phyloP scores from a whole-genome alignment of 2,329 filamentous ascomycete species.

The Arthrobotrys conoides region DNA sequence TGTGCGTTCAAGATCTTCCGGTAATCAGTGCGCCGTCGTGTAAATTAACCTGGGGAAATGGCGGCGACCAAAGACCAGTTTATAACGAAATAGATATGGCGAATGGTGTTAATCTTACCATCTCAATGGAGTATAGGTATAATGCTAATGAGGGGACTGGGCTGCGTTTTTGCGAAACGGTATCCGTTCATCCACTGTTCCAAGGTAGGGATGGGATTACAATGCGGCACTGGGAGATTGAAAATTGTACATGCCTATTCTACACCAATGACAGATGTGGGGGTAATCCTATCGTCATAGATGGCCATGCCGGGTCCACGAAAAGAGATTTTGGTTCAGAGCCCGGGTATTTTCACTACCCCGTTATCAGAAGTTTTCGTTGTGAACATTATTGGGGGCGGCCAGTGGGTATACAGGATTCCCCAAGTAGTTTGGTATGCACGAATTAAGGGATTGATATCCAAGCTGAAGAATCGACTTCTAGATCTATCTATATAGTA shows the following conservation, averaged over 20 bases:
- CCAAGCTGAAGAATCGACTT: too few species aligned
- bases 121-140: background rate
- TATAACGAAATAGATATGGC: background rate
- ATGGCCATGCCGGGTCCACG: too few species aligned
- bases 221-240: background rate
- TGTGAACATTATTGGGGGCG: background rate
- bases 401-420: background rate
- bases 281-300: background rate
- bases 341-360: background rate
- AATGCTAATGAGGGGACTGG: too few species aligned
- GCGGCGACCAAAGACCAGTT: background rate
- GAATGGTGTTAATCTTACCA: background rate
- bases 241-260: background rate
- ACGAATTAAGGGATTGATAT: too few species aligned
- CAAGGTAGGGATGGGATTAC: background rate
- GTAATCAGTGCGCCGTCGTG: too few species aligned
- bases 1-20: too few species aligned
- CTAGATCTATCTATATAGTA: too few species aligned
- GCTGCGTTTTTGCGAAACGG: background rate
- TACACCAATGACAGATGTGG: background rate
- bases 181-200: background rate
- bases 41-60: background rate
- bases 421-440: too few species aligned
- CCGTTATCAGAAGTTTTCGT: background rate
- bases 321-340: too few species aligned